phyloP scores from a whole-genome alignment of 768 basidiomycete genomes.

The Gyrodon lividus region DNA sequence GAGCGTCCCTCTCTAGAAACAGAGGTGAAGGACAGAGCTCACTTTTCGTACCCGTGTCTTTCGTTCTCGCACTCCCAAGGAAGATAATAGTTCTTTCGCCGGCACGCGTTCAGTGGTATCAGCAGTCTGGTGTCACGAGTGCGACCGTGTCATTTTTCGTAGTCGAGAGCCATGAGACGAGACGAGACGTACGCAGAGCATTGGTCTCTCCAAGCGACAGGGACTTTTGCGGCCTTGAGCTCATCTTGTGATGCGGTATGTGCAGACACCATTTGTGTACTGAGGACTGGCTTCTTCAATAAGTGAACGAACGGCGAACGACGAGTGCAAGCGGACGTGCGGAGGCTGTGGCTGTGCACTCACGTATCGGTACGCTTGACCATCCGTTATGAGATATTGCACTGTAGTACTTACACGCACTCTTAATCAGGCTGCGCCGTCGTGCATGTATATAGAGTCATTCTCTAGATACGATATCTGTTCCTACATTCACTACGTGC shows the following conservation, averaged over 20 bases:
- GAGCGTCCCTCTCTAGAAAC: neutral
- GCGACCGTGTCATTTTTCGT: conserved; percentile 7
- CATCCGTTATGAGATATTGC: no score
- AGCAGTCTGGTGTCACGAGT: conserved; percentile 54
- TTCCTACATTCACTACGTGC: no score
- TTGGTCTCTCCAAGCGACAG: conserved; percentile 83
- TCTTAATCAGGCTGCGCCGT: no score
- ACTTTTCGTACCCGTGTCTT: conserved; percentile 85
- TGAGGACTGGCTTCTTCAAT: no score
- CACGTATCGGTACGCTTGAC: no score
- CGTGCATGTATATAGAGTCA: no score
- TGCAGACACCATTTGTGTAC: conserved; percentile 57
- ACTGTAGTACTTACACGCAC: no score
- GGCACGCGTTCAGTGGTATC: conserved; percentile 85
- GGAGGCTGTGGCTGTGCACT: no score
- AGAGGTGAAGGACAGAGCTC: conserved; percentile 26
- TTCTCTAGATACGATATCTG: no score
- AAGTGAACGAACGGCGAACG: no score
- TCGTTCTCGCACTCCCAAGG: conserved; percentile 96
- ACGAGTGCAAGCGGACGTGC: no score
- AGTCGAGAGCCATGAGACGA: neutral
- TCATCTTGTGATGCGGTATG: conserved; percentile 82
- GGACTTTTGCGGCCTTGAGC: conserved; percentile 72
- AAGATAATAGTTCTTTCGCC: conserved; percentile 71
- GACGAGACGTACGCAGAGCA: conserved; percentile 78